A percentile compares a stretch with the other conserved stretches of the same genome.
These are phyloP conservation scores for Wolfiporia cocos DNA, from an alignment of 1,284 basidiomycete species.

Conservation along the genomic window DNA sequence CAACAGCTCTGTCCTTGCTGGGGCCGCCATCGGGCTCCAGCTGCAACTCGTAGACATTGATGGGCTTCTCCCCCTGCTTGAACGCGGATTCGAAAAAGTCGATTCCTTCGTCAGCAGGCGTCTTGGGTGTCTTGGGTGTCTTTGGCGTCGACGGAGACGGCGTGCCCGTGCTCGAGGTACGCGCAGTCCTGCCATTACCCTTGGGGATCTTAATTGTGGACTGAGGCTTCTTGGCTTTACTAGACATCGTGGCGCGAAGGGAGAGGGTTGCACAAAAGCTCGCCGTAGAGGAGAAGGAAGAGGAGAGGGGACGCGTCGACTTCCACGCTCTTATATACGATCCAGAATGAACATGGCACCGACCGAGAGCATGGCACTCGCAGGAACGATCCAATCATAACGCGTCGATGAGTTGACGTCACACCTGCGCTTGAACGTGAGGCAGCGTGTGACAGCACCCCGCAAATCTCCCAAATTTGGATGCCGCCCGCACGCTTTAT, in stretches of 20 bases:
- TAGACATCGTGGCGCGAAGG: conserved; percentile 13
- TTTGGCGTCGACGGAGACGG: conserved; percentile 14
- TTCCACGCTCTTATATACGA: conserved; percentile 10
- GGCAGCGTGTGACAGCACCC: too few species aligned
- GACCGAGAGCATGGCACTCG: neutral
- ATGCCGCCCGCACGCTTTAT: too few species aligned
- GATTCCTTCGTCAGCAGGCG: conserved; percentile 87
- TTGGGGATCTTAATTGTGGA: conserved; percentile 21
- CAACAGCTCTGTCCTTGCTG: conserved; percentile 73
- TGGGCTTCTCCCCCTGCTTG: conserved; percentile 50
- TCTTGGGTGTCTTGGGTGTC: conserved; percentile 58
- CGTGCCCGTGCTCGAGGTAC: conserved; percentile 1
- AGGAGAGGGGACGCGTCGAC: conserved; percentile 4
- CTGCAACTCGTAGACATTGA: conserved; percentile 80
- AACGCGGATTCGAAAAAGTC: conserved; percentile 73
- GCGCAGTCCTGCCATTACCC: conserved; percentile 4
- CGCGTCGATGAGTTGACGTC: too few species aligned
- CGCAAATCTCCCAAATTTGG: too few species aligned
- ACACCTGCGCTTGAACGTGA: too few species aligned
- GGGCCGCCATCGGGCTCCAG: conserved; percentile 90
- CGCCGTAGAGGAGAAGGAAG: conserved; percentile 7
- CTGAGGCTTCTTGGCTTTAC: conserved; percentile 19
- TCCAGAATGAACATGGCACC: too few species aligned
- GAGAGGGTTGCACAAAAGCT: conserved; percentile 4
- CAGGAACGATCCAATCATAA: conserved; percentile 3